These are phyloP conservation scores for Backusella westeae DNA, from an alignment of 192 early-diverging fungal species.

Conservation along the genomic window DNA sequence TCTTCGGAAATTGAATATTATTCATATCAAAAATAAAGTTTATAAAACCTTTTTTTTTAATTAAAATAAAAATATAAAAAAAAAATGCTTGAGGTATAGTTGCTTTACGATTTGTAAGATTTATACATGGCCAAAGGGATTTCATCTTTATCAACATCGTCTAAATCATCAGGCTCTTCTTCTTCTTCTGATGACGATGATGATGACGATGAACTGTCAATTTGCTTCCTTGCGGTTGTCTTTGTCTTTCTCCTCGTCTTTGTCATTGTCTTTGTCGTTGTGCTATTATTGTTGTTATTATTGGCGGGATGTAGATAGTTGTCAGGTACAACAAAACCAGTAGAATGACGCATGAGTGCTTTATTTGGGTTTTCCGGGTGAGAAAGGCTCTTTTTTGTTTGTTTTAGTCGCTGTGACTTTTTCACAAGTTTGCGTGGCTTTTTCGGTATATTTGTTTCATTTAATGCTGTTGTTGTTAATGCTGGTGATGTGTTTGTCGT, in stretches of 20 bases:
- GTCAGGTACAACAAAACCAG: slow-evolving; percentile 31
- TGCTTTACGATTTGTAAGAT: background rate
- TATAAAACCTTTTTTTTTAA: slow-evolving; percentile 5
- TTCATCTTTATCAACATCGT: slow-evolving; percentile 10
- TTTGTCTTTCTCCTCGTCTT: background rate
- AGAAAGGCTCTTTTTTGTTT: background rate
- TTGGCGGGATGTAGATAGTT: slow-evolving; percentile 22
- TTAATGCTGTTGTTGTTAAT: slow-evolving; percentile 27
- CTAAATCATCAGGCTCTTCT: background rate
- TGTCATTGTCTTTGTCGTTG: too few relatives aligned
- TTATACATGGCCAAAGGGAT: slow-evolving; percentile 20
- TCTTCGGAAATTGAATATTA: background rate
- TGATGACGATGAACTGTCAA: background rate
- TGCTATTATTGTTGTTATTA: background rate
- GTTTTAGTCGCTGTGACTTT: background rate
- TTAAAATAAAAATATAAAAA: background rate
- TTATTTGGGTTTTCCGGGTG: background rate
- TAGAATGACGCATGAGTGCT: slow-evolving; percentile 2
- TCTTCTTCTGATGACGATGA: slow-evolving; percentile 7
- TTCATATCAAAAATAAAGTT: background rate
- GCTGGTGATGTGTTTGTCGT: background rate
- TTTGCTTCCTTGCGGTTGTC: background rate
- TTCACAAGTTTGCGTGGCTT: slow-evolving; percentile 24
- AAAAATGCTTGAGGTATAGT: background rate
- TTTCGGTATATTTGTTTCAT: slow-evolving; percentile 1